phyloP scores from a whole-genome alignment of 208 protist species.

The Leishmania gerbilli region DNA sequence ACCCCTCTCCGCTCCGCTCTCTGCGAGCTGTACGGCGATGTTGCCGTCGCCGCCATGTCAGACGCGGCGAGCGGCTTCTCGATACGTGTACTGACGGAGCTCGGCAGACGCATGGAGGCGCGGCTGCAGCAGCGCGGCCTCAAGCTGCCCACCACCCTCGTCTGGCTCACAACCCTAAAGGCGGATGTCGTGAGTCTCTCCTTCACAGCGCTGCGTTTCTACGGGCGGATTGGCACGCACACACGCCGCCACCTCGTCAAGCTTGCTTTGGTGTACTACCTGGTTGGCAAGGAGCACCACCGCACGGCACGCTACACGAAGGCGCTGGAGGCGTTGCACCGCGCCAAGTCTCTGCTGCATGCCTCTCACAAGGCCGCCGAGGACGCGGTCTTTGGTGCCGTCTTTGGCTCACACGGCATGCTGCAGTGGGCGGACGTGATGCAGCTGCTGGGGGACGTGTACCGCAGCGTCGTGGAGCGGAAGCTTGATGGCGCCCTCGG shows the following conservation, averaged over 20 bases:
- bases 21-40: constrained; percentile 77
- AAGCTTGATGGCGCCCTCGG: constrained; percentile 35
- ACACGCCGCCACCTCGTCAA: constrained; percentile 56
- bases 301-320: constrained; percentile 77
- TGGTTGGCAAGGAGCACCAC: constrained; percentile 64
- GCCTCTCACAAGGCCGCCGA: constrained; percentile 41
- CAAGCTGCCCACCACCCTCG: constrained; percentile 41
- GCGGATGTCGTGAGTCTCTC: constrained; percentile 66
- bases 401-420: constrained; percentile 35
- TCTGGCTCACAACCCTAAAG: constrained; percentile 60
- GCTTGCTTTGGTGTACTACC: constrained; percentile 71
- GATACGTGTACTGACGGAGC: constrained; percentile 49
- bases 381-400: constrained; percentile 48
- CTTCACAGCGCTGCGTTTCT: constrained; percentile 77
- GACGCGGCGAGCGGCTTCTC: constrained; percentile 57
- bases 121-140: constrained; percentile 29
- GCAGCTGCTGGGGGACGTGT: constrained; percentile 58
- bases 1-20: constrained; percentile 46
- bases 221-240: constrained; percentile 47
- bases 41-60: constrained; percentile 69
- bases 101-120: constrained; percentile 43
- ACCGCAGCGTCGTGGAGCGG: constrained; percentile 53
- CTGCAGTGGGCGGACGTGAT: constrained; percentile 48
- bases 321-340: constrained; percentile 76
- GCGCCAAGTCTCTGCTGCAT: constrained; percentile 57